Evolutionary conservation across 2,329 filamentous ascomycete genomes (phyloP).

Genomic region (Calonectria pseudoturangicola): DNA sequence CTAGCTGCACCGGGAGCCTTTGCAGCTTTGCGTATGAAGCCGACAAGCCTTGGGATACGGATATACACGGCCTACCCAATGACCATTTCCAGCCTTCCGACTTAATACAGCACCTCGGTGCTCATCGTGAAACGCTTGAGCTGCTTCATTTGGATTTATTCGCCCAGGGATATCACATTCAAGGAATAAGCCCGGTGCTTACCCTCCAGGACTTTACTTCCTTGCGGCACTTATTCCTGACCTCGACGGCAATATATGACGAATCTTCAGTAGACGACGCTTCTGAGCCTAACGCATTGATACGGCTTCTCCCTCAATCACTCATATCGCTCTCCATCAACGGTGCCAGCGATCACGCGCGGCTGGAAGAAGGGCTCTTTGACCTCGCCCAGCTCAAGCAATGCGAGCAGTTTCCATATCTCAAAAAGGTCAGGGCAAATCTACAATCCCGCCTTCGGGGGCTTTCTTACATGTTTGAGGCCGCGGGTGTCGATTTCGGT

Average conservation of each 20-base stretch:
- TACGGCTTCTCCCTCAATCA: slow-evolving; percentile 25
- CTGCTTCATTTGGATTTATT: slow-evolving; percentile 34
- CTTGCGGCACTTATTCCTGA: slow-evolving; percentile 34
- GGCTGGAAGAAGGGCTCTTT: slow-evolving; percentile 25
- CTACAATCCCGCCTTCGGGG: neutral
- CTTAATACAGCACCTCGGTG: slow-evolving; percentile 5
- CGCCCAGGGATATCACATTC: slow-evolving; percentile 5
- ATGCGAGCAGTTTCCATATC: slow-evolving; percentile 14
- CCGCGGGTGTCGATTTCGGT: slow-evolving; percentile 12
- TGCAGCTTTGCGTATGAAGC: slow-evolving; percentile 31
- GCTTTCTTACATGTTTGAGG: slow-evolving; percentile 1
- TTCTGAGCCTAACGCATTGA: slow-evolving; percentile 14
- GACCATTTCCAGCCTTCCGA: slow-evolving; percentile 33
- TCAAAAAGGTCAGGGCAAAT: slow-evolving; percentile 2
- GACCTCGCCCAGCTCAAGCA: slow-evolving; percentile 20
- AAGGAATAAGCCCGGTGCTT: neutral
- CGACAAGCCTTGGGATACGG: slow-evolving; percentile 15
- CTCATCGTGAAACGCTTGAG: slow-evolving; percentile 15
- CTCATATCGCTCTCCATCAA: slow-evolving; percentile 27
- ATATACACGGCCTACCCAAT: slow-evolving; percentile 1
- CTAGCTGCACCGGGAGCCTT: slow-evolving; percentile 16
- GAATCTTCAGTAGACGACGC: neutral
- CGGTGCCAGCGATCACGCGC: neutral
- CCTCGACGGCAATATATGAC: slow-evolving; percentile 19
- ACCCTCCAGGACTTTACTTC: slow-evolving; percentile 29